phyloP scores from a whole-genome alignment of 2,329 filamentous ascomycete species.

The Fusarium sterilihyphosum region DNA sequence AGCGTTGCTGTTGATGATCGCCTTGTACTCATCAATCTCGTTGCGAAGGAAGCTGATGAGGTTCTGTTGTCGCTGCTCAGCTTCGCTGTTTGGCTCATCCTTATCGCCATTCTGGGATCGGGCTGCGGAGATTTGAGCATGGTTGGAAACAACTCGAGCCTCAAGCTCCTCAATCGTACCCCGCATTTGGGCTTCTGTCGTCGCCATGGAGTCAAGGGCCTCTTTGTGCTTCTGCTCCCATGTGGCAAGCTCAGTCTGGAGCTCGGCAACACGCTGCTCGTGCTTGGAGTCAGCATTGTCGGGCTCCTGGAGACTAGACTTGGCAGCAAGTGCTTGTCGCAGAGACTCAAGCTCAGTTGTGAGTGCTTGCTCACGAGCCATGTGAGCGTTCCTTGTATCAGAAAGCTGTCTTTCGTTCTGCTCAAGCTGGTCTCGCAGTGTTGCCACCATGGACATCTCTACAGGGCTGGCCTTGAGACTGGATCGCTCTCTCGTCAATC shows the following conservation, averaged over 20 bases:
- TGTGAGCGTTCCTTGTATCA: conserved; percentile 76
- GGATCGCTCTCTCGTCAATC: conserved; percentile 89
- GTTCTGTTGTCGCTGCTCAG: conserved; percentile 65
- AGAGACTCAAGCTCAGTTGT: conserved; percentile 76
- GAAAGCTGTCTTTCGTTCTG: conserved; percentile 85
- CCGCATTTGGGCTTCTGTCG: conserved; percentile 77
- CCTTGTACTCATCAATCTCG: conserved; percentile 85
- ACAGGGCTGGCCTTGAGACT: conserved; percentile 86
- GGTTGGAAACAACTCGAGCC: conserved; percentile 61
- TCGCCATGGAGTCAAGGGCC: conserved; percentile 75
- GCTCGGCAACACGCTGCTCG: conserved; percentile 67
- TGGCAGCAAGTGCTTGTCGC: conserved; percentile 60
- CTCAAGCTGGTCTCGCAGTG: conserved; percentile 87
- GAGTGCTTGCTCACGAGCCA: conserved; percentile 79
- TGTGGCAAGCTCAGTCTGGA: conserved; percentile 76
- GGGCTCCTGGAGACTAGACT: conserved; percentile 40
- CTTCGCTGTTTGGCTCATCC: conserved; percentile 57
- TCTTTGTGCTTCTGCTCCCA: conserved; percentile 82
- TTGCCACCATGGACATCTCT: conserved; percentile 90
- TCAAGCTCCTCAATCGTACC: conserved; percentile 80
- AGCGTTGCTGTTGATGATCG: conserved; percentile 74
- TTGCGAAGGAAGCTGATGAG: conserved; percentile 71
- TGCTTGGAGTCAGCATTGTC: conserved; percentile 53
- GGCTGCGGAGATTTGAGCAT: conserved; percentile 60
- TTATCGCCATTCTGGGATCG: conserved; percentile 52